phyloP scores from a whole-genome alignment of 2,329 filamentous ascomycete genomes.

The Volutella citrinella region DNA sequence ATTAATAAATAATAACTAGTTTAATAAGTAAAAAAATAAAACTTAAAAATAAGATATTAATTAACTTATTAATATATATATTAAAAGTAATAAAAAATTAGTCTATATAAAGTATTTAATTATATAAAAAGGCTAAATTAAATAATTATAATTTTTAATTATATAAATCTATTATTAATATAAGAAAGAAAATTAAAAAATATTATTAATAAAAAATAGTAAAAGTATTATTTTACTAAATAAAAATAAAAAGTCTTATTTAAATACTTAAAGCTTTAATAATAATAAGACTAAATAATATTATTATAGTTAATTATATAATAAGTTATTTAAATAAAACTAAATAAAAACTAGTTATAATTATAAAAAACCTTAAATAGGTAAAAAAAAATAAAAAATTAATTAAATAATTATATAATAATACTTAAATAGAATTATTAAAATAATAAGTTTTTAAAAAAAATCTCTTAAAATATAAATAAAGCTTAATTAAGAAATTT shows the following conservation, averaged over 20 bases:
- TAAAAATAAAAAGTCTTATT: conserved; percentile 5
- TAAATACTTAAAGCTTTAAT: conserved; percentile 8
- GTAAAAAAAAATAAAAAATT: not conserved
- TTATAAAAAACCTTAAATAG: not conserved
- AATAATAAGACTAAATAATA: not conserved
- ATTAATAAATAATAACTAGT: too few relatives aligned
- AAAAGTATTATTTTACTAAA: not conserved
- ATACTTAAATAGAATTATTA: too few relatives aligned
- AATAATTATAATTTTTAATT: too few relatives aligned
- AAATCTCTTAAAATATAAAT: not conserved
- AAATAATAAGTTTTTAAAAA: not conserved
- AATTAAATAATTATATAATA: not conserved
- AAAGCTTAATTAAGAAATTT: not conserved
- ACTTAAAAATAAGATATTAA: not conserved
- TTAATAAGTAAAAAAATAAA: not conserved
- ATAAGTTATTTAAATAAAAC: not conserved
- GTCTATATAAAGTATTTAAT: too few relatives aligned
- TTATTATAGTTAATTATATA: not conserved
- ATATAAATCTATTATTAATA: not conserved
- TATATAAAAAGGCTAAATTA: too few relatives aligned
- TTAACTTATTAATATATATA: too few relatives aligned
- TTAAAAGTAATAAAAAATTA: too few relatives aligned
- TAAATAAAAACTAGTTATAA: not conserved
- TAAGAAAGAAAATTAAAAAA: not conserved
- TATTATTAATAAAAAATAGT: not conserved